Conservation (phyloP, 192 early-diverging fungal genomes). For the Helicostylum pulchrum region DNA sequence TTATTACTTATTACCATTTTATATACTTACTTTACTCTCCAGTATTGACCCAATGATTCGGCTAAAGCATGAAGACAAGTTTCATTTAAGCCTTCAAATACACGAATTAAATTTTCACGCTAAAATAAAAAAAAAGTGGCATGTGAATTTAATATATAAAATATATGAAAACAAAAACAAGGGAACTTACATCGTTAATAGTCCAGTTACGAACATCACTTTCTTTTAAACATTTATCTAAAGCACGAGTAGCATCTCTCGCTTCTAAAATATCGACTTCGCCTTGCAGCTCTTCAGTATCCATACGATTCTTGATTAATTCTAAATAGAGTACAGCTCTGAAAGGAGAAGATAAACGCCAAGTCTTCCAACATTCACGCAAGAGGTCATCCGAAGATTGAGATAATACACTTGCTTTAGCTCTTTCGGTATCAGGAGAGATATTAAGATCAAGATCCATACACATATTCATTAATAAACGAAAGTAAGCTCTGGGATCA, state of each 20-base stretch:
- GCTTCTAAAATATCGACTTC: conserved; percentile 35
- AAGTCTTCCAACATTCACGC: conserved; percentile 65
- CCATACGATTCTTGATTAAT: conserved; percentile 41
- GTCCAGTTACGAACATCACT: conserved; percentile 49
- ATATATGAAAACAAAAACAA: no score
- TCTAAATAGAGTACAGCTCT: conserved; percentile 52
- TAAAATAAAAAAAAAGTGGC: conserved; percentile 7
- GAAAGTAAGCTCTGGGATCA: conserved; percentile 59
- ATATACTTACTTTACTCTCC: conserved; percentile 26
- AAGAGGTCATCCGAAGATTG: conserved; percentile 54
- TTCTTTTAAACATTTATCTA: conserved; percentile 47
- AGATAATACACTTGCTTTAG: conserved; percentile 44
- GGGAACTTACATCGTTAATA: conserved; percentile 49
- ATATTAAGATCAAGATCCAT: conserved; percentile 54
- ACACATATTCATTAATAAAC: conserved; percentile 55
- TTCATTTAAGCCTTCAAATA: conserved; percentile 45
- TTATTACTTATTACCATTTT: not conserved
- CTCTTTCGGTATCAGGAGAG: conserved; percentile 37
- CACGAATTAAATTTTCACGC: conserved; percentile 44
- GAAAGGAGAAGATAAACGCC: conserved; percentile 58
- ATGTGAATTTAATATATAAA: no score
- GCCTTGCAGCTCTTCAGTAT: conserved; percentile 5
- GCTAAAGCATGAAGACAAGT: conserved; percentile 31
- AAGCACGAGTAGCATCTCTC: conserved; percentile 31
- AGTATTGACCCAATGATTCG: conserved; percentile 30